These are phyloP conservation scores for Pseudonitzschia delicatissima DNA, from an alignment of 108 stramenopile species.

Conservation along the genomic window DNA sequence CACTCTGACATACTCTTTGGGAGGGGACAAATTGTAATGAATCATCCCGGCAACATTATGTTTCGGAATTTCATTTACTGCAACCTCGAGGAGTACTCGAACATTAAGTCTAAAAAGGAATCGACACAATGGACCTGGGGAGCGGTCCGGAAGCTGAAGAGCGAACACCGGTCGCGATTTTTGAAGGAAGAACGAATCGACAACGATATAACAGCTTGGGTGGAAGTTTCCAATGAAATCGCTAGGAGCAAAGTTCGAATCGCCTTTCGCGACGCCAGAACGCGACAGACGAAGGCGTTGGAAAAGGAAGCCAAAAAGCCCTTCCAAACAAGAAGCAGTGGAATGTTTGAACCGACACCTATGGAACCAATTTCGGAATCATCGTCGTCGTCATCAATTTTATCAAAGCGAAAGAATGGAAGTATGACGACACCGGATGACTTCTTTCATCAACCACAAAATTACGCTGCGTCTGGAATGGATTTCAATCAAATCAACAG, in stretches of 20 bases:
- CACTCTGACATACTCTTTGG: conserved; percentile 16
- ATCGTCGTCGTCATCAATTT: too few species aligned
- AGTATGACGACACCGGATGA: too few species aligned
- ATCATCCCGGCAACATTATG: conserved; percentile 25
- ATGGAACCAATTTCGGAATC: too few species aligned
- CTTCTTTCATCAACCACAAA: too few species aligned
- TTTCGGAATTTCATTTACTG: conserved; percentile 17
- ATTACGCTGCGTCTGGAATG: too few species aligned
- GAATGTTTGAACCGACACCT: too few species aligned
- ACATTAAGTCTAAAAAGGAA: neutral
- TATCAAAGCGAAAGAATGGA: too few species aligned
- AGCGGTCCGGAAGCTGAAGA: neutral
- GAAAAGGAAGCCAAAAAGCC: neutral
- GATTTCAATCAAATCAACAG: too few species aligned
- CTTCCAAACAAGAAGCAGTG: too few species aligned
- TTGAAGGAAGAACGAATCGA: conserved; percentile 5
- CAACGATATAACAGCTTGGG: conserved; percentile 6
- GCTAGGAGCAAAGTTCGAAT: conserved; percentile 23
- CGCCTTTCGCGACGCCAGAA: conserved; percentile 12
- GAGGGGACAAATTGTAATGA: conserved; percentile 11
- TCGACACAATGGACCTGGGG: neutral
- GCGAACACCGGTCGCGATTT: conserved; percentile 9
- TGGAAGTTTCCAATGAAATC: conserved; percentile 15
- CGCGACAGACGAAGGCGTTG: neutral
- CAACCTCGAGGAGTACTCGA: neutral